Base-by-base conservation (phyloP, 106 monocot species). In the Dendrobium catenatum region DNA sequence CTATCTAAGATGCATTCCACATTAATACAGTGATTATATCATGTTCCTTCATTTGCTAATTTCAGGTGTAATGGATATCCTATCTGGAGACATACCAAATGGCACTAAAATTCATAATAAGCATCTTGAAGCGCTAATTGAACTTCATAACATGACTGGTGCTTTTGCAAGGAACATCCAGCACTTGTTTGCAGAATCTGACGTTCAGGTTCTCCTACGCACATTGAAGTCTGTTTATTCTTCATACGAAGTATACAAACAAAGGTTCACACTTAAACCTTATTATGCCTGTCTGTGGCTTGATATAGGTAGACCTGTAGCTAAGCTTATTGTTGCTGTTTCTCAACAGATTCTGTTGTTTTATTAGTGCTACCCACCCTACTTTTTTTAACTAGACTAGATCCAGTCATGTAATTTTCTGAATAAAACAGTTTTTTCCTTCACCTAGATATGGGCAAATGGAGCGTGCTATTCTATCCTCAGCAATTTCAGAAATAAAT, bases 111-210 rank as follows among this genome's bases (percentile, higher is more conserved):
- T 99, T 68, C 89, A 90, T 56, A 87, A 81, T 58, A 95, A 88
- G 72, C 98, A 99, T 89, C 86, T 99, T 77, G 87, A 88, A 51
- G 93, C 89, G 24, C 76, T 99, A 80, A 90, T 93, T 80, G 95
- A 91, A 79, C 86, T 99, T 77, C 98, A 99, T 79, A 99, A 90
- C 79, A 89, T 90, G 87, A 95, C 98, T 79, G 78, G 76, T 74
- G 61, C 89, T 82, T 99, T 99, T 86, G 95, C 95, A 75, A 95
- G 89, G 79, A 99, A 93, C 85, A 81, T 95, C 48, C 98, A 99
- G 46, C 95, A 95, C 77, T 82, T 99, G 80, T 99, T 99, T 84
- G 86, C 95, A 42, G 93, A 95, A 72, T 93, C 95, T 49, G 88
- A 93, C 86, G 40, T 93, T 82, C 80, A 86, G 86, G 79, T 95